Evolutionary conservation across 2,329 filamentous ascomycete genomes (phyloP).

Genomic region (Colletotrichum salicis): DNA sequence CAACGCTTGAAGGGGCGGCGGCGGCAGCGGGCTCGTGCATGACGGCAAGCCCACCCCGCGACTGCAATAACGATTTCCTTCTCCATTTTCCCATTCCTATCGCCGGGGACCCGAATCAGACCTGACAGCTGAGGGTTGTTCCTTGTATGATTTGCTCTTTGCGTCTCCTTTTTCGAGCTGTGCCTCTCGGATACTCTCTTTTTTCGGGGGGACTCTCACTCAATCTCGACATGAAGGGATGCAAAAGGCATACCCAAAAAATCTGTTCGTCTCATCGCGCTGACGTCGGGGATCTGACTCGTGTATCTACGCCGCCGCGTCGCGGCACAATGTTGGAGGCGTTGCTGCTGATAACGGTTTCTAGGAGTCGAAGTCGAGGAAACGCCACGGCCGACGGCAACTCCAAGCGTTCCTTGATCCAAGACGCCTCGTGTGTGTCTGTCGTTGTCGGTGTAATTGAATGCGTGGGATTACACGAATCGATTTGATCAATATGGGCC

Average conservation of each 20-base stretch:
- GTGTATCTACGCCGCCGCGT: constrained; percentile 7
- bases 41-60: constrained; percentile 14
- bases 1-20: neutral
- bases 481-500: constrained; percentile 18
- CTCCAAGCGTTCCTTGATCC: constrained; percentile 8
- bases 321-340: neutral
- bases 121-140: constrained; percentile 7
- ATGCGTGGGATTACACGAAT: constrained; percentile 16
- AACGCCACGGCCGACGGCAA: constrained; percentile 7
- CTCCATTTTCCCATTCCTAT: constrained; percentile 5
- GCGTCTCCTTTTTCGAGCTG: neutral
- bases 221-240: neutral
- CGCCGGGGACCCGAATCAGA: constrained; percentile 5
- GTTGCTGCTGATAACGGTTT: constrained; percentile 18
- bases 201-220: neutral
- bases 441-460: neutral
- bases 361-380: neutral
- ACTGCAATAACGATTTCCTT: neutral
- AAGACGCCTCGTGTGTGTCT: neutral
- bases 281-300: constrained; percentile 24
- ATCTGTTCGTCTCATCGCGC: constrained; percentile 25
- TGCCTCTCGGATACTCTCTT: neutral
- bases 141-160: neutral
- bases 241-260: neutral
- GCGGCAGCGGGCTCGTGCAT: constrained; percentile 11